A percentile compares a stretch with the other conserved stretches of the same genome.
These are phyloP conservation scores for Malassezia globosa DNA, from an alignment of 1,284 basidiomycete species.

Conservation along the genomic window DNA sequence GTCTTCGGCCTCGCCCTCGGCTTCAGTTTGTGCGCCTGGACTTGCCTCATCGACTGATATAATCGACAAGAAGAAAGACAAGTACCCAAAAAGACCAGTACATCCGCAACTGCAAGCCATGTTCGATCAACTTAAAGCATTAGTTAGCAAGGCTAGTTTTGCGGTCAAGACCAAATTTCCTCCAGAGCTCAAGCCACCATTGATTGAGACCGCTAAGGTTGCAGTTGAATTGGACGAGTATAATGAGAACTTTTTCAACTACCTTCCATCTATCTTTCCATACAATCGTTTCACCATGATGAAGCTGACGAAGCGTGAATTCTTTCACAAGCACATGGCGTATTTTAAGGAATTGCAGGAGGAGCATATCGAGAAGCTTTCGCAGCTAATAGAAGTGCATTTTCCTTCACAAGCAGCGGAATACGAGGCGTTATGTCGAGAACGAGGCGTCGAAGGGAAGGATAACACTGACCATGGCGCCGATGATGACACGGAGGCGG, in stretches of 20 bases:
- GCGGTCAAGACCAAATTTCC: constrained; percentile 72
- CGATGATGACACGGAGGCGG: constrained; percentile 1
- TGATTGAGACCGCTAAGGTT: constrained; percentile 61
- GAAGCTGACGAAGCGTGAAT: constrained; percentile 44
- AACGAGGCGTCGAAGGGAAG: constrained; percentile 4
- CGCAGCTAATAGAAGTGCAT: constrained; percentile 24
- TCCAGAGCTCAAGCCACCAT: constrained; percentile 61
- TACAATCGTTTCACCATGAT: constrained; percentile 68
- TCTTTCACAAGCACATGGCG: constrained; percentile 35
- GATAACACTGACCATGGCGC: constrained; percentile 2
- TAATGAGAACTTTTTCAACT: constrained; percentile 77
- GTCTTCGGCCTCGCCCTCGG: background rate
- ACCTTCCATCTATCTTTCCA: constrained; percentile 74
- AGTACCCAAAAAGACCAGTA: constrained; percentile 48
- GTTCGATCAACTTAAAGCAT: constrained; percentile 57
- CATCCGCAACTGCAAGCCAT: constrained; percentile 58
- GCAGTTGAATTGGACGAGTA: constrained; percentile 76
- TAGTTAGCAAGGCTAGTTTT: constrained; percentile 50
- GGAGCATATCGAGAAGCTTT: constrained; percentile 30
- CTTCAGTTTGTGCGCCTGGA: too few relatives aligned
- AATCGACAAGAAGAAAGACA: constrained; percentile 49
- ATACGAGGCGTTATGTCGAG: constrained; percentile 25
- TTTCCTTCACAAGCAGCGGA: constrained; percentile 29
- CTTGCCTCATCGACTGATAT: constrained; percentile 18
- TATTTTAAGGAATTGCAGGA: constrained; percentile 35